Conservation (phyloP, 441 rosid genomes). For the Aleurites moluccanus region DNA sequence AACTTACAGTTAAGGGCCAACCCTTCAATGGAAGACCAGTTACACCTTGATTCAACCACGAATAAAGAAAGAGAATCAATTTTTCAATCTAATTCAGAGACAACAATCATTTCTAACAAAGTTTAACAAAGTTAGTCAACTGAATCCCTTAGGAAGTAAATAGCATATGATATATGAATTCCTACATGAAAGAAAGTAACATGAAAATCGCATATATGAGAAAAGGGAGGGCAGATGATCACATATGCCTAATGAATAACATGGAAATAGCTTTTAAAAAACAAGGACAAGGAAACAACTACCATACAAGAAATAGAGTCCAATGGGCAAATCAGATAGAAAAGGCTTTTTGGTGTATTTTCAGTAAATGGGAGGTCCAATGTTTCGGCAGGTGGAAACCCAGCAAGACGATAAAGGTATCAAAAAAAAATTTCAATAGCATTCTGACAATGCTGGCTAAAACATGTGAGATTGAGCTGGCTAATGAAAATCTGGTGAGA, state of each 20-base stretch:
- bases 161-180: neutral
- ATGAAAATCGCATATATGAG: neutral
- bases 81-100: neutral
- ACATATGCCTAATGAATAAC: neutral
- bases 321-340: neutral
- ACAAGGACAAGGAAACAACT: neutral
- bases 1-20: constrained; percentile 71
- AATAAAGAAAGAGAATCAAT: constrained; percentile 13
- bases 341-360: neutral
- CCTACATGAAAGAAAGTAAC: neutral
- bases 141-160: constrained; percentile 3
- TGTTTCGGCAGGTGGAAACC: neutral
- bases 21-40: constrained; percentile 66
- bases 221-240: neutral
- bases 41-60: constrained; percentile 55
- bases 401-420: neutral
- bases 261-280: neutral
- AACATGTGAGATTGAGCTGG: neutral
- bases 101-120: constrained; percentile 13
- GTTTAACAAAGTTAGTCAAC: neutral
- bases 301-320: neutral
- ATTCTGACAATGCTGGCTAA: neutral
- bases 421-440: neutral
- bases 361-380: neutral
- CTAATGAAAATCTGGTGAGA: too few species aligned